phyloP scores from a whole-genome alignment of 1,139 yeast genomes.

The Debaryomycetaceae sp. region DNA sequence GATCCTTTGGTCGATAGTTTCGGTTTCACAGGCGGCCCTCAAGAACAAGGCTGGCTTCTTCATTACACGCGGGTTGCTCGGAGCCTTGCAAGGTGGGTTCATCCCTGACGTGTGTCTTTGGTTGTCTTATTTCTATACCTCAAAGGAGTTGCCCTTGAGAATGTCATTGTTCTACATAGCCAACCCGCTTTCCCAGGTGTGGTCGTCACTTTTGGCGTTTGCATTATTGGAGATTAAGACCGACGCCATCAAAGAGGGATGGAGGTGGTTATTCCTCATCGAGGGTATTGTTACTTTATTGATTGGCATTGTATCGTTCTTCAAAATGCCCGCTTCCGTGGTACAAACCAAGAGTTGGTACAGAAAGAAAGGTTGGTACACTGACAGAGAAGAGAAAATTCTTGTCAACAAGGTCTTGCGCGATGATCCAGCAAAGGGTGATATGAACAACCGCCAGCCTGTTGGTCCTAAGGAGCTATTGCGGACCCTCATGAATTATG shows the following conservation, averaged over 20 bases:
- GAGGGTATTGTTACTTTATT: conserved; percentile 29
- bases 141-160: conserved; percentile 23
- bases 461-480: conserved; percentile 36
- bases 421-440: conserved; percentile 68
- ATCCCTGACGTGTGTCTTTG: conserved; percentile 27
- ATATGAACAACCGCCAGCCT: conserved; percentile 62
- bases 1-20: conserved; percentile 22
- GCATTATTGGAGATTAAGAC: conserved; percentile 22
- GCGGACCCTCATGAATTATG: conserved; percentile 38
- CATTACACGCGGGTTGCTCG: conserved; percentile 24
- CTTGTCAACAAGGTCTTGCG: conserved; percentile 55
- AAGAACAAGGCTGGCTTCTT: conserved; percentile 18
- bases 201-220: conserved; percentile 26
- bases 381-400: conserved; percentile 31
- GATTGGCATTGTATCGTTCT: conserved; percentile 25
- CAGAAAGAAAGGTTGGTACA: conserved; percentile 31
- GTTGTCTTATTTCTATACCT: conserved; percentile 28
- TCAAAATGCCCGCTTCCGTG: conserved; percentile 32
- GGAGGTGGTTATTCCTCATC: conserved; percentile 35
- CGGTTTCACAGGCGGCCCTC: conserved; percentile 21
- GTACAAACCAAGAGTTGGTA: conserved; percentile 24
- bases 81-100: conserved; percentile 28
- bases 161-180: conserved; percentile 26
- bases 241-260: conserved; percentile 14
- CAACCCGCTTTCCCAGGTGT: conserved; percentile 20